Percentiles rank a stretch among this genome's conserved stretches.
Evolutionary conservation across 495 filamentous ascomycete species (phyloP).

Genomic region (Aspergillus leporis): DNA sequence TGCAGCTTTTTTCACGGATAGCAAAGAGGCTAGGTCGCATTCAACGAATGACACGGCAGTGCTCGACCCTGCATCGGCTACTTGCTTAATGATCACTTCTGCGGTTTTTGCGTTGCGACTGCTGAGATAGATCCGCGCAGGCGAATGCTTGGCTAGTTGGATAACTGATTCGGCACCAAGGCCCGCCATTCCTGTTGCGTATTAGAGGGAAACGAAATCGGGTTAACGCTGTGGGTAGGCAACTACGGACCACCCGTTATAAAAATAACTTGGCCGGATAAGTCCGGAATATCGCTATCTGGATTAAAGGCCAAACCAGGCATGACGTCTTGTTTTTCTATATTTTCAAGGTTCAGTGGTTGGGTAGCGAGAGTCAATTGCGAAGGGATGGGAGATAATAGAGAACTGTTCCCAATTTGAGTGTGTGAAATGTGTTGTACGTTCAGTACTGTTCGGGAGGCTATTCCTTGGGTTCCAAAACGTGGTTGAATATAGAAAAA

Average conservation of each 20-base stretch:
- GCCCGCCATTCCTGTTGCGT: conserved; percentile 42
- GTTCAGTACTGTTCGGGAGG: no score
- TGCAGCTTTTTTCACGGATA: conserved; percentile 41
- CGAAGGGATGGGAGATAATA: no score
- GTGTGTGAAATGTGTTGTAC: no score
- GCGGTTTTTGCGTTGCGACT: conserved; percentile 52
- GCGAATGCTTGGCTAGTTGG: conserved; percentile 54
- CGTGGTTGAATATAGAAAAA: no score
- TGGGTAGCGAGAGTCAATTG: no score
- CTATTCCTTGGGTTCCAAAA: no score
- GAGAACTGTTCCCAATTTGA: no score
- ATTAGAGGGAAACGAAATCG: not conserved
- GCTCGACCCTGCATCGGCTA: conserved; percentile 32
- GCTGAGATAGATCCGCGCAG: conserved; percentile 57
- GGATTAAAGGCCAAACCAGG: not conserved
- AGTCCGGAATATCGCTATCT: not conserved
- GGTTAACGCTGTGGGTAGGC: not conserved
- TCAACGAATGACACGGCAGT: conserved; percentile 36
- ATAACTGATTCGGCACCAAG: conserved; percentile 56
- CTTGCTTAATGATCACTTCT: conserved; percentile 41
- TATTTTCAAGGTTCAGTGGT: no score
- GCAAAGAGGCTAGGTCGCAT: conserved; percentile 48
- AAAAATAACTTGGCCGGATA: not conserved
- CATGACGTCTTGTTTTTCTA: not conserved
- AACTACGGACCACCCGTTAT: not conserved